These are phyloP conservation scores for Cladosporium sphaerospermum DNA, from an alignment of 2,329 filamentous ascomycete species.

Conservation along the genomic window DNA sequence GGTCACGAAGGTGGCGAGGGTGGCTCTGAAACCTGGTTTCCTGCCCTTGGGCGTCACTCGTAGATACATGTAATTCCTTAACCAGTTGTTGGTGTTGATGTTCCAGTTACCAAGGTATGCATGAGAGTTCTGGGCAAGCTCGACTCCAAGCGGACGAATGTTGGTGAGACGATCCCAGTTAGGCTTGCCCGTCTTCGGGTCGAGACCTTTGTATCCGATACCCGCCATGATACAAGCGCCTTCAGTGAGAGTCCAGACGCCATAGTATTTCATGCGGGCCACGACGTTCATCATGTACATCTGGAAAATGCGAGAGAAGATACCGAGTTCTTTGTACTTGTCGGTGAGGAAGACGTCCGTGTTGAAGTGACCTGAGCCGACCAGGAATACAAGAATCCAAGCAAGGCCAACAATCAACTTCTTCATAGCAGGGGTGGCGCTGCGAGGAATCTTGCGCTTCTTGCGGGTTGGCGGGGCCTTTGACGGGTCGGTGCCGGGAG, in stretches of 20 bases:
- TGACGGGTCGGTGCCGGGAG: constrained; percentile 70
- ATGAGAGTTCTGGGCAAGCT: constrained; percentile 87
- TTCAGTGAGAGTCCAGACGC: constrained; percentile 88
- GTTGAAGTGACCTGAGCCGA: constrained; percentile 63
- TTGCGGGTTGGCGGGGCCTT: constrained; percentile 82
- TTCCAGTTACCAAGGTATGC: constrained; percentile 93
- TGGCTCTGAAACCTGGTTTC: constrained; percentile 94
- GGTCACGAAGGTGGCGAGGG: constrained; percentile 85
- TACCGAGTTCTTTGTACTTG: constrained; percentile 59
- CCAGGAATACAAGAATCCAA: constrained; percentile 75
- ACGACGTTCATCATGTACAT: constrained; percentile 80
- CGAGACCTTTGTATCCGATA: constrained; percentile 88
- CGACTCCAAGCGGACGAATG: constrained; percentile 77
- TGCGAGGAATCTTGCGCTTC: constrained; percentile 87
- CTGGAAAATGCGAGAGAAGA: constrained; percentile 68
- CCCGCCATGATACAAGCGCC: constrained; percentile 91
- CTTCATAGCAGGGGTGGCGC: constrained; percentile 72
- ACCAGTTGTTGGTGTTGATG: constrained; percentile 96
- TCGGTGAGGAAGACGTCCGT: constrained; percentile 58
- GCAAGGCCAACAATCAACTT: constrained; percentile 67
- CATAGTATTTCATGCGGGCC: constrained; percentile 88
- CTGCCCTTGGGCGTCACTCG: constrained; percentile 90
- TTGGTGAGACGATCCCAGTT: constrained; percentile 89
- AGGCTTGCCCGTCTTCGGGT: constrained; percentile 75
- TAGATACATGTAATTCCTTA: constrained; percentile 92